Base-by-base conservation (phyloP, 371 early-diverging fungal genomes). In the Rhizomucor pusillus region DNA sequence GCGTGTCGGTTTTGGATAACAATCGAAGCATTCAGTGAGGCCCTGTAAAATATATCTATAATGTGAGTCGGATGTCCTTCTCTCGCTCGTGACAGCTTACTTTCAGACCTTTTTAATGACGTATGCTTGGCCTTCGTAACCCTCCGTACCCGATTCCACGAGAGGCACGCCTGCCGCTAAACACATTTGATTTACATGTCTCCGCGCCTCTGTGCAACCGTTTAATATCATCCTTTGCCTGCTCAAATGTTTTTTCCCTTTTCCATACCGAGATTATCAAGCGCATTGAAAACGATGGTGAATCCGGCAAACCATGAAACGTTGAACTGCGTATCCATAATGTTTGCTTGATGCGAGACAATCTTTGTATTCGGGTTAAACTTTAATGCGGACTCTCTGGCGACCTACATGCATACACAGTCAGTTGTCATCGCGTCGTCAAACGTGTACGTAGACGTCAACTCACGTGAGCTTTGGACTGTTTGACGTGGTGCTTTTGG, bases 131-230 rank as follows among this genome's bases (percentile, higher is more conserved):
- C 99, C 99, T 23, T 85, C 63, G 66, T 94, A 97, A 14, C 99
- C 99, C 14, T 93, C 92, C 0, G 99, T 94, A 13, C 99, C 99
- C 0, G 95, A 93, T 77, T 99, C 99, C 24, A 99, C 75, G 52
- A 99, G 69, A 1, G 95, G 97, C 1, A 91, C 83, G 54, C 87
- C 71, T 6, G 94, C 90, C 0, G 93, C 90, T 56, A 96, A 62
- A 57, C 99, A 98, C 96, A 98, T 95, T 44, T 79, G 75, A 71
- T 99, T 99, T 19, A 99, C 98, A 72, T 97, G 91, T 16, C 90
- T 65, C 45, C 99, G 80, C 2, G 99, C 98, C 18, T 93, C 97
- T 91, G 63, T 34, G 23, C 35, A 12, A 36, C 11, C 22, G 1
- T 34, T 18, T 13, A 41, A 14, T 23, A 16, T 22, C 43, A 22